A percentile compares a stretch with the other conserved stretches of the same genome.
phyloP scores from a whole-genome alignment of 495 filamentous ascomycete species.

The Neurospora sp. region DNA sequence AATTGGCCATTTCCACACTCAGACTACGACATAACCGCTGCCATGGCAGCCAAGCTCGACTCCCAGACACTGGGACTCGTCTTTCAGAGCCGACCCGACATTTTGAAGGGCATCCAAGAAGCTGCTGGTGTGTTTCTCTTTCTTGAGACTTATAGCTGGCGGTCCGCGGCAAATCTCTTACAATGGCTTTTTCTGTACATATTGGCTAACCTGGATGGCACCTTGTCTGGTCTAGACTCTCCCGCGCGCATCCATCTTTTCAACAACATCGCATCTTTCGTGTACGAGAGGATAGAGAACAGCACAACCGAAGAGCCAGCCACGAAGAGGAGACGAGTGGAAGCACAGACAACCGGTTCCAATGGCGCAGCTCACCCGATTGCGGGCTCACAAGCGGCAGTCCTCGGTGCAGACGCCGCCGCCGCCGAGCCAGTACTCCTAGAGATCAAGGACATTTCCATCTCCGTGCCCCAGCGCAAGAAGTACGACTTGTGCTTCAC shows the following conservation, averaged over 20 bases:
- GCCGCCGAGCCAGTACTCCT: slow-evolving; percentile 40
- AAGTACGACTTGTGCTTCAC: slow-evolving; percentile 77
- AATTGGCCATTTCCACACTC: not conserved
- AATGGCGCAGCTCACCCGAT: not conserved
- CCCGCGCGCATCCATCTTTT: slow-evolving; percentile 38
- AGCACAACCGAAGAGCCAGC: slow-evolving; percentile 24
- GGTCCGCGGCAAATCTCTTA: not conserved
- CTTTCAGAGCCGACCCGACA: slow-evolving; percentile 36
- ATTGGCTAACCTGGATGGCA: slow-evolving; percentile 2
- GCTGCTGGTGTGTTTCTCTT: slow-evolving; percentile 30
- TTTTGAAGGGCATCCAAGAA: slow-evolving; percentile 32
- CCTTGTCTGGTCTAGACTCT: slow-evolving; percentile 21
- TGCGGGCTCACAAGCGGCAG: slow-evolving; percentile 2
- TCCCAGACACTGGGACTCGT: slow-evolving; percentile 29
- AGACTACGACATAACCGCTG: not conserved
- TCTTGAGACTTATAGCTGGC: not conserved
- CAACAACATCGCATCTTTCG: slow-evolving; percentile 42
- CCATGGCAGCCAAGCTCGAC: slow-evolving; percentile 35
- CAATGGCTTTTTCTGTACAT: not conserved
- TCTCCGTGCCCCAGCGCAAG: slow-evolving; percentile 79
- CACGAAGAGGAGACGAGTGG: slow-evolving; percentile 41
- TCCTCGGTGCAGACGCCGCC: slow-evolving; percentile 19
- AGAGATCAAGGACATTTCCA: slow-evolving; percentile 62
- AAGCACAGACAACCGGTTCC: slow-evolving; percentile 19
- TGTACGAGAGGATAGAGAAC: slow-evolving; percentile 30